Percentiles rank a stretch among this genome's conserved stretches.
Conservation (phyloP, 179 eudicot genomes). For the Nepenthes alata region DNA sequence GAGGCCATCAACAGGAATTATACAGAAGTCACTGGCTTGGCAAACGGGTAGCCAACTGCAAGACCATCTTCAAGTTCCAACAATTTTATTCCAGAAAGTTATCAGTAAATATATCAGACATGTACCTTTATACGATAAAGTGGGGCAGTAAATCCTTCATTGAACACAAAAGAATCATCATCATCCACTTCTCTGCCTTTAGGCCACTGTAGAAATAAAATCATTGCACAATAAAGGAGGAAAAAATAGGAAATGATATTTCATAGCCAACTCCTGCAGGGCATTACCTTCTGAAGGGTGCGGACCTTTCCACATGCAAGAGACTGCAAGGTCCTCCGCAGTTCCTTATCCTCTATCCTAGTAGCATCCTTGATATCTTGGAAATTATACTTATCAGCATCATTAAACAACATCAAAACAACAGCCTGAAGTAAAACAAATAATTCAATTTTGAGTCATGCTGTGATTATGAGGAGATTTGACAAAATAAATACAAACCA, state of each 20-base stretch:
- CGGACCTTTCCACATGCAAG: constrained; percentile 98
- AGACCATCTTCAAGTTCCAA: too few relatives aligned
- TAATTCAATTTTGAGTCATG: not conserved
- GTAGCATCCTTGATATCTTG: constrained; percentile 94
- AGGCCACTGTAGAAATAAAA: constrained; percentile 43
- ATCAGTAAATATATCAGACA: not conserved
- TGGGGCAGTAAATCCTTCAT: constrained; percentile 73
- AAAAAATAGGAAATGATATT: not conserved
- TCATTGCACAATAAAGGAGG: not conserved
- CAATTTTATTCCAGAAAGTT: not conserved
- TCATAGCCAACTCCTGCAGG: not conserved
- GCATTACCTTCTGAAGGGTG: constrained; percentile 67
- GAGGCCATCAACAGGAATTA: too few relatives aligned
- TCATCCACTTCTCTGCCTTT: constrained; percentile 97
- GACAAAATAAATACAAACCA: not conserved
- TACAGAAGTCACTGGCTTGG: too few relatives aligned
- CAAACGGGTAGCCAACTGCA: too few relatives aligned
- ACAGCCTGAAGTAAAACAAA: constrained; percentile 45
- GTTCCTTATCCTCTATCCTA: constrained; percentile 88
- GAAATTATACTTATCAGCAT: constrained; percentile 79
- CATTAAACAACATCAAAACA: constrained; percentile 91
- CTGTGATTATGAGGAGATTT: not conserved
- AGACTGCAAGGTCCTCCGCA: constrained; percentile 86
- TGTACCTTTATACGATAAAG: constrained; percentile 89
- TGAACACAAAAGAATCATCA: constrained; percentile 63